Evolutionary conservation across 2,329 filamentous ascomycete genomes (phyloP).

Genomic region (Aspergillus sp.): DNA sequence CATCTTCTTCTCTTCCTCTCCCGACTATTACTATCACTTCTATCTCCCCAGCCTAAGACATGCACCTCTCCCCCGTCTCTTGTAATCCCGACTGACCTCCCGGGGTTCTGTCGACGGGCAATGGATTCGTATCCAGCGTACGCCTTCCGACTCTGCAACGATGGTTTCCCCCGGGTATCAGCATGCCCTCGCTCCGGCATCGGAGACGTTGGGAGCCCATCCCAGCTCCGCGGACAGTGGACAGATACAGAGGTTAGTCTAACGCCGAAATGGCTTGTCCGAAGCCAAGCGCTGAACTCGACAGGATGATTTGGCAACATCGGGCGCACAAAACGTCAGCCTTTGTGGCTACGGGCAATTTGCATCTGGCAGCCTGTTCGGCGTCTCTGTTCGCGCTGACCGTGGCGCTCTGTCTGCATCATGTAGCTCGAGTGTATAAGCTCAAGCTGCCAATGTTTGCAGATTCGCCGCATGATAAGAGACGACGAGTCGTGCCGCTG

Average conservation of each 20-base stretch:
- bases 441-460: conserved; percentile 2
- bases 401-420: conserved; percentile 6
- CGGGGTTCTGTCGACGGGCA: no score
- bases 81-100: no score
- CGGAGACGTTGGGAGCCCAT: not conserved
- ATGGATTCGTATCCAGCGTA: no score
- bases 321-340: conserved; percentile 13
- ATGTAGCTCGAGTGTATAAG: conserved; percentile 4
- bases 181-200: not conserved
- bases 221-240: not conserved
- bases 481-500: conserved; percentile 3
- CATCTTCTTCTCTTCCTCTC: no score
- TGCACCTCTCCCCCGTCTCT: no score
- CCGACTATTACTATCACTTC: no score
- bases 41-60: no score
- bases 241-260: not conserved
- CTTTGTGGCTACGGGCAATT: conserved; percentile 15
- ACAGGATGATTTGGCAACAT: conserved; percentile 14
- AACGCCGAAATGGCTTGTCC: not conserved
- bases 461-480: conserved; percentile 1
- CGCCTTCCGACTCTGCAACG: not conserved
- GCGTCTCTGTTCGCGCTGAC: conserved; percentile 12
- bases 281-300: not conserved
- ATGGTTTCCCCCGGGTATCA: not conserved
- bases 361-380: conserved; percentile 13